These are phyloP conservation scores for Ehretia macrophylla DNA, from an alignment of 257 asterid species.

Conservation along the genomic window DNA sequence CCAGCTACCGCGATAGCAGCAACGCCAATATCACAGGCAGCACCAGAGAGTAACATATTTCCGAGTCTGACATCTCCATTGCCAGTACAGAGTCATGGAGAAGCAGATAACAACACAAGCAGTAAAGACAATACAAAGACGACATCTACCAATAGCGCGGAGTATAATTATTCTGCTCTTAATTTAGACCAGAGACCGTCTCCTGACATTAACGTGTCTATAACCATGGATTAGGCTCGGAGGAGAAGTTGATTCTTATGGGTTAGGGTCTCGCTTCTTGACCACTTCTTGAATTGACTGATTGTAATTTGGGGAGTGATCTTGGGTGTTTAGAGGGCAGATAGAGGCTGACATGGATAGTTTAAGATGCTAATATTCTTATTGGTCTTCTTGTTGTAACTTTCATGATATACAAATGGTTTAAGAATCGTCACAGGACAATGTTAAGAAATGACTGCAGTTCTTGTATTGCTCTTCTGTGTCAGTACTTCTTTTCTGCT, in stretches of 20 bases:
- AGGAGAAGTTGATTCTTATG: slow-evolving; percentile 2
- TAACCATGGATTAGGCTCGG: slow-evolving; percentile 48
- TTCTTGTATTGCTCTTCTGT: background rate
- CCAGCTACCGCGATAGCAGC: slow-evolving; percentile 46
- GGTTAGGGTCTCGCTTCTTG: background rate
- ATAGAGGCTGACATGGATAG: slow-evolving; percentile 25
- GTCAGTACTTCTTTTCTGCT: no score
- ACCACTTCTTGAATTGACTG: slow-evolving; percentile 9
- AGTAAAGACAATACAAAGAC: slow-evolving; percentile 45
- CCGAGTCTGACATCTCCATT: slow-evolving; percentile 33
- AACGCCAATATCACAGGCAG: slow-evolving; percentile 54
- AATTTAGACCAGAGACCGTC: slow-evolving; percentile 48
- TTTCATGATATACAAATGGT: background rate
- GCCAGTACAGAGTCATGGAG: slow-evolving; percentile 42
- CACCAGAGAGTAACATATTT: slow-evolving; percentile 32
- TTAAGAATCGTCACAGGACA: background rate
- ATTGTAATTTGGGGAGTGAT: slow-evolving; percentile 4
- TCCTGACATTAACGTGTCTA: slow-evolving; percentile 72
- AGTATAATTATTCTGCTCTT: slow-evolving; percentile 52
- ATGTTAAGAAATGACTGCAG: background rate
- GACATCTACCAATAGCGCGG: slow-evolving; percentile 46
- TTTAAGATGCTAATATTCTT: slow-evolving; percentile 14
- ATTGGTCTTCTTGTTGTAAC: slow-evolving; percentile 8
- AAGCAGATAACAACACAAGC: slow-evolving; percentile 37
- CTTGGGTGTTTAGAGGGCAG: slow-evolving; percentile 20